phyloP scores from a whole-genome alignment of 2,329 filamentous ascomycete species.

The Gaeumannomyces tritici region DNA sequence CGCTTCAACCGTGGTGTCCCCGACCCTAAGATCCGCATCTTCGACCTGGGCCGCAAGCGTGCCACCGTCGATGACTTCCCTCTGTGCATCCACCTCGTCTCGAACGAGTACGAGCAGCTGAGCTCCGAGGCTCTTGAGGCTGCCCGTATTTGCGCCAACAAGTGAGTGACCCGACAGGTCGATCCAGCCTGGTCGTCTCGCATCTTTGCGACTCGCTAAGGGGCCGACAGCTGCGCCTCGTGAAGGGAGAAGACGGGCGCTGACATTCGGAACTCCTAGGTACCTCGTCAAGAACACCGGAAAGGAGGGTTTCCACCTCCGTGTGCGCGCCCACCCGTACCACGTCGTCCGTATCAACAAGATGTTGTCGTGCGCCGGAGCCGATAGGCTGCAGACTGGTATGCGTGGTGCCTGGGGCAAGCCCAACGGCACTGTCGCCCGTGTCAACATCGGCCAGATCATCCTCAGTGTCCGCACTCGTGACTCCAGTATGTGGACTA shows the following conservation, averaged over 20 bases:
- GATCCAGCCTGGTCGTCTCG: too few species aligned
- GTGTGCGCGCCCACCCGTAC: constrained; percentile 90
- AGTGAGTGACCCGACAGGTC: constrained; percentile 31
- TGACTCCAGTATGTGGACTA: constrained; percentile 62
- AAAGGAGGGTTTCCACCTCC: constrained; percentile 68
- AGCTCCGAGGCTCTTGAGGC: constrained; percentile 99
- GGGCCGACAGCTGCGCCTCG: too few species aligned
- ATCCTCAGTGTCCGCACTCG: constrained; percentile 94
- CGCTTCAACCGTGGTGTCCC: constrained; percentile 99
- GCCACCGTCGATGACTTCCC: constrained; percentile 99
- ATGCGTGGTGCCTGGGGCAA: constrained; percentile 99
- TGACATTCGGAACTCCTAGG: constrained; percentile 4
- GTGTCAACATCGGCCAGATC: constrained; percentile 99
- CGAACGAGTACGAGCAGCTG: constrained; percentile 99
- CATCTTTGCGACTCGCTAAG: too few species aligned
- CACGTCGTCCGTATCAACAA: constrained; percentile 99
- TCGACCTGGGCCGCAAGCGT: constrained; percentile 97
- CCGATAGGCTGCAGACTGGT: constrained; percentile 99
- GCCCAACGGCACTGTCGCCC: constrained; percentile 96
- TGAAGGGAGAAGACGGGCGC: too few species aligned
- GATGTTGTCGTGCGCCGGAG: constrained; percentile 99
- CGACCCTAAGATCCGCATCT: constrained; percentile 84
- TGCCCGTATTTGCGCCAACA: constrained; percentile 99
- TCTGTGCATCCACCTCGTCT: constrained; percentile 97
- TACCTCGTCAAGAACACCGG: constrained; percentile 65